Evolutionary conservation across 768 basidiomycete genomes (phyloP).

Genomic region (Gloeostereum incarnatum): DNA sequence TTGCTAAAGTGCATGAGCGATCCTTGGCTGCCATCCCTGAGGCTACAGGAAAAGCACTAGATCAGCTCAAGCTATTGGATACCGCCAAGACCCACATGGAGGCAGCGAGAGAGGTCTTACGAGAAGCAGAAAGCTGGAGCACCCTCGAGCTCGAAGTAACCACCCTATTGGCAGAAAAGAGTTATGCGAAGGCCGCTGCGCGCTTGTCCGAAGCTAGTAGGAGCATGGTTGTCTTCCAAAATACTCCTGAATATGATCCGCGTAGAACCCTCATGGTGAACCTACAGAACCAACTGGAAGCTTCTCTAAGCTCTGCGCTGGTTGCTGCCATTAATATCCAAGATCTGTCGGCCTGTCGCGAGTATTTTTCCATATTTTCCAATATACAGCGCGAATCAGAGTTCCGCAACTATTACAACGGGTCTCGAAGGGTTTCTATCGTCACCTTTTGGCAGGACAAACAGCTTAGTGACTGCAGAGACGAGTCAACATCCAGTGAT

Average conservation of each 20-base stretch:
- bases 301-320: slow-evolving; percentile 81
- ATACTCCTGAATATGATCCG: slow-evolving; percentile 85
- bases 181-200: slow-evolving; percentile 86
- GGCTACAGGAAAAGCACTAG: slow-evolving; percentile 58
- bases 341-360: slow-evolving; percentile 65
- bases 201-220: slow-evolving; percentile 82
- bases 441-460: slow-evolving; percentile 64
- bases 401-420: slow-evolving; percentile 92
- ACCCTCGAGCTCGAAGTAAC: slow-evolving; percentile 91
- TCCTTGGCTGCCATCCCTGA: slow-evolving; percentile 42
- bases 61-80: slow-evolving; percentile 75
- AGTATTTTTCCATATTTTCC: slow-evolving; percentile 80
- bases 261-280: slow-evolving; percentile 81
- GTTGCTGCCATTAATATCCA: slow-evolving; percentile 77
- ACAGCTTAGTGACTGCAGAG: slow-evolving; percentile 41
- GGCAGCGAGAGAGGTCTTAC: slow-evolving; percentile 77
- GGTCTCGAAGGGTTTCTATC: slow-evolving; percentile 59
- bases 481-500: slow-evolving; percentile 14
- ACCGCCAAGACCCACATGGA: slow-evolving; percentile 83
- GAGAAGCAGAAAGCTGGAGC: slow-evolving; percentile 96
- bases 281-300: slow-evolving; percentile 93
- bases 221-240: slow-evolving; percentile 88
- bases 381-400: slow-evolving; percentile 89
- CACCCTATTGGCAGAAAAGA: slow-evolving; percentile 67
- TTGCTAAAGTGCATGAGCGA: slow-evolving; percentile 52